phyloP scores from a whole-genome alignment of 352 stramenopile species.

The Pythium aphanidermatum region DNA sequence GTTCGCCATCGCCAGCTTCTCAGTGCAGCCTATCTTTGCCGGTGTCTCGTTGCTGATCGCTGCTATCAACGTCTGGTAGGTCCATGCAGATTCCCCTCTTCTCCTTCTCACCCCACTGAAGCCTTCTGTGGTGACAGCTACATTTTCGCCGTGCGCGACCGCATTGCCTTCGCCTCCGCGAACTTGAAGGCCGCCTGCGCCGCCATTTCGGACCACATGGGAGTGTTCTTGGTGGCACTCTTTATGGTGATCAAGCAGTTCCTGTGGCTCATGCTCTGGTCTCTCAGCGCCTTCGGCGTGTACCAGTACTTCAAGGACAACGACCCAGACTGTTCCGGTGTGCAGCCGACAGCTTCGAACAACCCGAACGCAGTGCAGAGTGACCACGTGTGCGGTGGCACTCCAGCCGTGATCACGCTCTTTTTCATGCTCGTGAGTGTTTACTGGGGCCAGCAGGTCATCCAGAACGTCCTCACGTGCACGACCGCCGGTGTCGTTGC shows the following conservation, averaged over 20 bases:
- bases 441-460: conserved; percentile 81
- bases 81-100: background rate
- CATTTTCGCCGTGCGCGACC: conserved; percentile 72
- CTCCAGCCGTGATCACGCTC: conserved; percentile 45
- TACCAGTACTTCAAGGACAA: conserved; percentile 65
- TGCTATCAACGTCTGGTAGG: conserved; percentile 75
- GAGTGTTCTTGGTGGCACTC: conserved; percentile 62
- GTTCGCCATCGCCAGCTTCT: conserved; percentile 58
- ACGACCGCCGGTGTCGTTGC: conserved; percentile 74
- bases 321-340: conserved; percentile 53
- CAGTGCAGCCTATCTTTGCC: conserved; percentile 51
- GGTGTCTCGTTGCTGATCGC: conserved; percentile 53
- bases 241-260: conserved; percentile 66
- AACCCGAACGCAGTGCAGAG: background rate
- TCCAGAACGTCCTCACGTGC: conserved; percentile 82
- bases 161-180: conserved; percentile 77
- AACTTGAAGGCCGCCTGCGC: conserved; percentile 73
- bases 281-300: conserved; percentile 53
- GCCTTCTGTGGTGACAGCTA: background rate
- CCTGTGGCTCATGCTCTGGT: conserved; percentile 69
- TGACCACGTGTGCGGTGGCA: conserved; percentile 50
- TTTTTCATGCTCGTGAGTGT: conserved; percentile 83
- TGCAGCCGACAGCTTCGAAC: conserved; percentile 19
- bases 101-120: background rate
- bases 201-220: conserved; percentile 43